A percentile compares a stretch with the other conserved stretches of the same genome.
Evolutionary conservation across 495 filamentous ascomycete species (phyloP).

Genomic region (Parachaetomium inaequale): DNA sequence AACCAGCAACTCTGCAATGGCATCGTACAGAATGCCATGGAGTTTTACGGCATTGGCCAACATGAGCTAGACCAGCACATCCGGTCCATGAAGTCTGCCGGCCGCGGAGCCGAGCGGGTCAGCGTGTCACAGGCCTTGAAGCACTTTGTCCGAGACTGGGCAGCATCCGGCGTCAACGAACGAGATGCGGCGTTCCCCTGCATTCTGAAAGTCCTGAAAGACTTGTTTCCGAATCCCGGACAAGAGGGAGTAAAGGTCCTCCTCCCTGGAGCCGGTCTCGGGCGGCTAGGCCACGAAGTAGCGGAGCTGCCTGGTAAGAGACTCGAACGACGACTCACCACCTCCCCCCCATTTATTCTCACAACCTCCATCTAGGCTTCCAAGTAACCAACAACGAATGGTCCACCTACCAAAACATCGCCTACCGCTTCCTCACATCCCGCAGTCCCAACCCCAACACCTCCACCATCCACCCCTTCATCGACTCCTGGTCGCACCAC

Average conservation of each 20-base stretch:
- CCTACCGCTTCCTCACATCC: constrained; percentile 31
- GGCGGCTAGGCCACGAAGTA: constrained; percentile 43
- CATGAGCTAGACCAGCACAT: constrained; percentile 31
- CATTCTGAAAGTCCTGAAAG: constrained; percentile 32
- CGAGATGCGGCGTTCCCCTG: constrained; percentile 38
- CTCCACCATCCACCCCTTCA: constrained; percentile 41
- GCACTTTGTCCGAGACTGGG: constrained; percentile 50
- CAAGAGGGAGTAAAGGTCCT: constrained; percentile 30
- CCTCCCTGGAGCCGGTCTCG: constrained; percentile 44
- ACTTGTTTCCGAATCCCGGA: constrained; percentile 15
- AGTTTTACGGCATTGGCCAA: constrained; percentile 30
- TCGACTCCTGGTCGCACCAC: constrained; percentile 48
- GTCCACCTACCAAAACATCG: constrained; percentile 43
- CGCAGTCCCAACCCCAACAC: background rate
- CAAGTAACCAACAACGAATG: constrained; percentile 45
- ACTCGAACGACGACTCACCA: background rate
- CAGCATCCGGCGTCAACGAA: constrained; percentile 38
- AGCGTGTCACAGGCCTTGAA: constrained; percentile 44
- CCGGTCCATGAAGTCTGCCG: constrained; percentile 19
- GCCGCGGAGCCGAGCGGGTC: constrained; percentile 27
- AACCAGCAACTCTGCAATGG: constrained; percentile 30
- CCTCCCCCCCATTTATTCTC: background rate
- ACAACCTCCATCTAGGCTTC: constrained; percentile 24
- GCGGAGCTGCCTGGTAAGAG: constrained; percentile 16
- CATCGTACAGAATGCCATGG: constrained; percentile 29